Evolutionary conservation across 768 basidiomycete species (phyloP), one percentile per base, ranked within the genome.

Genomic region (Psilocybe subaeruginosa): DNA sequence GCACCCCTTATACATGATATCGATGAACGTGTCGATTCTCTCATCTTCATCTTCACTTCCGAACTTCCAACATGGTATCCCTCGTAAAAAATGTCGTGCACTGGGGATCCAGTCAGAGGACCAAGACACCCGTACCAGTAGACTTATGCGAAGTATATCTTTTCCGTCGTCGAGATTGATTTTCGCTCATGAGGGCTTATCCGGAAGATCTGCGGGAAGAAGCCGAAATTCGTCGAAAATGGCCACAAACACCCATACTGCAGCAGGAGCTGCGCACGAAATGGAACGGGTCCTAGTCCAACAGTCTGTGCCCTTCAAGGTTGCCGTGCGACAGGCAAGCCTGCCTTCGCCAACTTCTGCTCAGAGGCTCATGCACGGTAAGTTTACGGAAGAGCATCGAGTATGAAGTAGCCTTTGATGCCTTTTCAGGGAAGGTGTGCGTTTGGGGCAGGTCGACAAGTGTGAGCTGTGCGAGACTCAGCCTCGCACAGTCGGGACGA

Each of bases 211-310:
- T 89, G 87, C 72, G 81, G 83, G 12, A 76, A 76, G 60, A 86
- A 80, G 70, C 85, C 86, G 12, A 88, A 85, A 75, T 88, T 81
- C 69, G 72, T 85, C n/a, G 87, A 87, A 65, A 79, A 82, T 61
- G 87, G 87, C 16, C 72, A 77, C 62, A 78, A 78, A 63, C 85
- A 88, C 66, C 78, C 82, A 33, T 89, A 83, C 69, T 88, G 87
- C 67, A 80, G 87, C 65, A 84, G 79, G 64, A 85, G 81, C 53
- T 88, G 87, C 68, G 87, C 87, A 56, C 77, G 84, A 49, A 80
- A 73, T 62, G 79, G 76, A 45, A 72, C 76, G 60, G 77, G 73
- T 45, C 66, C 73, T 45, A 76, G 69, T 60, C 74, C 78, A 17
- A 70, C 72, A 16, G 74, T 76, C 17, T 88, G 86, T 68, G 59